Evolutionary conservation across 495 filamentous ascomycete genomes (phyloP), one percentile per base, ranked within the genome.

Genomic region (Aspergillus cavernicola): DNA sequence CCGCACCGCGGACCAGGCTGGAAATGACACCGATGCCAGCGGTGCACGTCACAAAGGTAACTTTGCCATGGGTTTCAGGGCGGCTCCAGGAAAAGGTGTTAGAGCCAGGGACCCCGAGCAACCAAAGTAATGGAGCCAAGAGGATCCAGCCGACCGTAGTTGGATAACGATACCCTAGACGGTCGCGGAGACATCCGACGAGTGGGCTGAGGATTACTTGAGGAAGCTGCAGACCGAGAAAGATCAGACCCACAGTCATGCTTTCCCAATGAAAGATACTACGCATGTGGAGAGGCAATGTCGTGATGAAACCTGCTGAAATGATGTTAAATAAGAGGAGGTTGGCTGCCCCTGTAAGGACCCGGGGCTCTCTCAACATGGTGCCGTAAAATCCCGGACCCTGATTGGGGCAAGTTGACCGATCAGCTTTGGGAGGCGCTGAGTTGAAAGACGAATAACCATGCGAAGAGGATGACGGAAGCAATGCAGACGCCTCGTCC

Each of bases 251-350:
- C 1, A 61, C 56, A 4, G 45, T 52, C 20, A 65, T 40, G 2
- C 55, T 60, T 1, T 64, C 65, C 68, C 70, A 73, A 8, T 51
- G 55, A 45, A 73, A 73, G 13, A 54, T 50, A 2, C 54, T 29
- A 13, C 58, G 57, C 8, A 70, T 58, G 54, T 72, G 68, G 2
- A 69, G 41, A 0, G 68, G 50, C 1, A 72, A 40, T 0, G 70
- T 73, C 0, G 65, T 61, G 12, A 69, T 56, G 35, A 71, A 66
- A 26, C 57, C 58, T 31, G 61, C 54, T 18, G 67, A 52, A 6
- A 70, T 35, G 13, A 64, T 9, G 9, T 60, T 56, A 33, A 56
- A 64, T 0, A 59, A 32, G 18, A 62, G 61, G 29, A 55, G 52
- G 41, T 59, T 63, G 18, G 57, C 31, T 1, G 67, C 32, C 0